Conservation (phyloP, 176 grass and related monocot species). For the Oropetium thomaeum region DNA sequence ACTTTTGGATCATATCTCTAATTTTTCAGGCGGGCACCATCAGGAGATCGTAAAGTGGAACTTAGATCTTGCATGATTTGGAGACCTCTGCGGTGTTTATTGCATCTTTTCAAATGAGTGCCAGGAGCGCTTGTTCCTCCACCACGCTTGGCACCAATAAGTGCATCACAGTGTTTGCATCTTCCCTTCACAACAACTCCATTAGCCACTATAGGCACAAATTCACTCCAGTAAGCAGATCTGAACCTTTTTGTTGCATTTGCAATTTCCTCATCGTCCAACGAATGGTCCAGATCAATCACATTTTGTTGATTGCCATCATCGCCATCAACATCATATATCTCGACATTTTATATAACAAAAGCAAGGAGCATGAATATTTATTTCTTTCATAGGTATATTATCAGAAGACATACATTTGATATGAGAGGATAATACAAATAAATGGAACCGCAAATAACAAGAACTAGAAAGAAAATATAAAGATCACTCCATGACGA, state of each 20-base stretch:
- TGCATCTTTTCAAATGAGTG: slow-evolving; percentile 1
- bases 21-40: not conserved
- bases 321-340: not conserved
- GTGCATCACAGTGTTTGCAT: not conserved
- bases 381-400: too few relatives aligned
- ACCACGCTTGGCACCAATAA: not conserved
- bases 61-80: not conserved
- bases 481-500: too few relatives aligned
- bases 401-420: too few relatives aligned
- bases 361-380: too few relatives aligned
- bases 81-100: not conserved
- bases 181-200: not conserved
- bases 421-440: too few relatives aligned
- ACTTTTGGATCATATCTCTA: not conserved
- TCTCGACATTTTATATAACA: too few relatives aligned
- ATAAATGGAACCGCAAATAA: too few relatives aligned
- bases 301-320: not conserved
- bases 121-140: not conserved
- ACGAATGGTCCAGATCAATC: not conserved
- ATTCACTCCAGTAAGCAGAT: not conserved
- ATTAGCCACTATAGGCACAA: not conserved
- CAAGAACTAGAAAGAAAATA: too few relatives aligned
- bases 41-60: slow-evolving; percentile 1
- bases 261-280: not conserved
- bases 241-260: not conserved